A percentile compares a stretch with the other conserved stretches of the same genome.
These are phyloP conservation scores for Trichoderma breve DNA, from an alignment of 2,329 filamentous ascomycete species.

Conservation along the genomic window DNA sequence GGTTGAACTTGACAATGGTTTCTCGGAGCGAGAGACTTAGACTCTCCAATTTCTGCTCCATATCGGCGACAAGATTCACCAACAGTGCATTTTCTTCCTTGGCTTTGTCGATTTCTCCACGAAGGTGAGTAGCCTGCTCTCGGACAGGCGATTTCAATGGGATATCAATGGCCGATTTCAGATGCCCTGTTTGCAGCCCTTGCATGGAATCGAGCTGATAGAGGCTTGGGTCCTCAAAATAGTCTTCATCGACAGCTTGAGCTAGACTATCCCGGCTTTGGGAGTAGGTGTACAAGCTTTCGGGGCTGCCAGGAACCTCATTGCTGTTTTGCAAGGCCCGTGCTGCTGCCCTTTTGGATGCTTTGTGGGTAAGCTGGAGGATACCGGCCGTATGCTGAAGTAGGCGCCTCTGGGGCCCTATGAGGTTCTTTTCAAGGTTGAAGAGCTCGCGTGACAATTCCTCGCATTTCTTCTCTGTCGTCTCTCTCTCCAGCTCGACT, in stretches of 20 bases:
- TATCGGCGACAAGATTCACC: conserved; percentile 14
- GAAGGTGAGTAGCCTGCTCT: conserved; percentile 51
- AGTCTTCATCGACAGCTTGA: conserved; percentile 52
- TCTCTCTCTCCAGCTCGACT: conserved; percentile 71
- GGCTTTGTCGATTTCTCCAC: conserved; percentile 46
- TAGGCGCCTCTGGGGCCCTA: conserved; percentile 71
- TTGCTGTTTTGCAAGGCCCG: conserved; percentile 41
- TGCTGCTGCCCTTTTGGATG: conserved; percentile 54
- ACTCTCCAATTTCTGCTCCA: conserved; percentile 56
- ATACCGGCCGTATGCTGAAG: conserved; percentile 91
- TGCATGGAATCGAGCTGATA: conserved; percentile 69
- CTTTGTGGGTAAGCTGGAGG: conserved; percentile 83
- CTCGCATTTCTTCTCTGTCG: conserved; percentile 79
- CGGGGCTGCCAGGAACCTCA: conserved; percentile 70
- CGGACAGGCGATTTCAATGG: conserved; percentile 57
- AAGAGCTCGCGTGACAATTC: conserved; percentile 79
- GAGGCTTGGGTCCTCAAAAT: conserved; percentile 75
- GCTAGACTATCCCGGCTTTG: conserved; percentile 60
- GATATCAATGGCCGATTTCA: conserved; percentile 47
- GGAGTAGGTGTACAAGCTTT: conserved; percentile 70
- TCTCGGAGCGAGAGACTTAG: conserved; percentile 66
- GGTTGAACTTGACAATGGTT: conserved; percentile 63
- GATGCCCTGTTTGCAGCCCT: conserved; percentile 31
- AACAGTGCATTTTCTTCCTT: conserved; percentile 47
- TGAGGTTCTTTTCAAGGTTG: conserved; percentile 71